Percentiles rank a stretch among this genome's conserved stretches.
Evolutionary conservation across 768 basidiomycete species (phyloP).

Genomic region (Termitomyces sp.): DNA sequence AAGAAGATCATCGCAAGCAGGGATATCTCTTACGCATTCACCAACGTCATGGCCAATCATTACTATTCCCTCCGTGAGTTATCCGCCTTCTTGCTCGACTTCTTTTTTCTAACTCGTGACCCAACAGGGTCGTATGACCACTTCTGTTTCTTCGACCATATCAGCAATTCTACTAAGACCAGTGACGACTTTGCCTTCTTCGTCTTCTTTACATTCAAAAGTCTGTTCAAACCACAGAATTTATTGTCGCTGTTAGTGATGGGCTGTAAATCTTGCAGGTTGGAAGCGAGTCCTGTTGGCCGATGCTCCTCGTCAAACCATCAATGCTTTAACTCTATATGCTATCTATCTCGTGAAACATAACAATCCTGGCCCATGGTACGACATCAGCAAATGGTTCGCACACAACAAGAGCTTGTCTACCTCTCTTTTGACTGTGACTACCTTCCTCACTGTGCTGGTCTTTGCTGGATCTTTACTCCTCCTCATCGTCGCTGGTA

Average conservation of each 20-base stretch:
- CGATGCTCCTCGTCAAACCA: slow-evolving; percentile 95
- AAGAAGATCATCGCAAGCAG: slow-evolving; percentile 93
- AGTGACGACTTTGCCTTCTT: slow-evolving; percentile 99
- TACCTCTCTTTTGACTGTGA: slow-evolving; percentile 80
- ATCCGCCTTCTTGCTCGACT: background rate
- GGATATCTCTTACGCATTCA: slow-evolving; percentile 98
- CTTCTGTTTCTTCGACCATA: slow-evolving; percentile 98
- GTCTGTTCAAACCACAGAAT: slow-evolving; percentile 37
- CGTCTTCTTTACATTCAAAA: slow-evolving; percentile 99
- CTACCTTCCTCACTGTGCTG: slow-evolving; percentile 87
- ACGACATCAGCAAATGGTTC: slow-evolving; percentile 77
- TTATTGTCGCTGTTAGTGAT: background rate
- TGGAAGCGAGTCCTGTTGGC: slow-evolving; percentile 90
- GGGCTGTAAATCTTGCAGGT: slow-evolving; percentile 34
- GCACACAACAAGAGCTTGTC: slow-evolving; percentile 60
- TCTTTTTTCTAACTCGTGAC: slow-evolving; percentile 7
- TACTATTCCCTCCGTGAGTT: slow-evolving; percentile 91
- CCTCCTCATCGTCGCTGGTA: slow-evolving; percentile 76
- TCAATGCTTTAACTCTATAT: slow-evolving; percentile 96
- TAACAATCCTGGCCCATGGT: slow-evolving; percentile 49
- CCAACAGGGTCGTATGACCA: slow-evolving; percentile 85
- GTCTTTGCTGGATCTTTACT: slow-evolving; percentile 84
- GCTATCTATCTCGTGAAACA: slow-evolving; percentile 63
- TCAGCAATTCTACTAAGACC: slow-evolving; percentile 91
- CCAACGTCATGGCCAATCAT: slow-evolving; percentile 94